Evolutionary conservation across 2,329 filamentous ascomycete species (phyloP).

Genomic region (Coniochaeta ligniaria): DNA sequence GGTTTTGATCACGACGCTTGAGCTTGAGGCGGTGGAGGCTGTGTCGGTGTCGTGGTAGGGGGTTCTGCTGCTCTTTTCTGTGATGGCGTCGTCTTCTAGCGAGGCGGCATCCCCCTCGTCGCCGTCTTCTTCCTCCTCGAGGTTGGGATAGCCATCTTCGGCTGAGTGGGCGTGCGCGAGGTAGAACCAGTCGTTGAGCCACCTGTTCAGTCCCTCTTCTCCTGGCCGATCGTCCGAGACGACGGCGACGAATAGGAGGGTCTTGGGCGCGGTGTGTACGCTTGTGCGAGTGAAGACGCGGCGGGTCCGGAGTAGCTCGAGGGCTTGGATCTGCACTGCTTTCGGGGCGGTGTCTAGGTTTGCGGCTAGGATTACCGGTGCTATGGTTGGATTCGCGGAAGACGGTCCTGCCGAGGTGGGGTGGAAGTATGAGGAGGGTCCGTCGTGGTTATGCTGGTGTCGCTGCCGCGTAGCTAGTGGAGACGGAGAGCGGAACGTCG

Average conservation of each 20-base stretch:
- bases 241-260: slow-evolving; percentile 76
- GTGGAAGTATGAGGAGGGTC: slow-evolving; percentile 9
- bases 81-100: neutral
- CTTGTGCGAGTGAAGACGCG: slow-evolving; percentile 71
- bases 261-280: slow-evolving; percentile 65
- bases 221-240: slow-evolving; percentile 42
- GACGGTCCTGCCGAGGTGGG: slow-evolving; percentile 9
- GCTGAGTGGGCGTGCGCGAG: slow-evolving; percentile 78
- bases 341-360: slow-evolving; percentile 69
- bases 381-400: slow-evolving; percentile 32
- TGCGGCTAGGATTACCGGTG: slow-evolving; percentile 74
- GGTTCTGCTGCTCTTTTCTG: slow-evolving; percentile 1
- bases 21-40: slow-evolving; percentile 26
- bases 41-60: slow-evolving; percentile 18
- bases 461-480: slow-evolving; percentile 9
- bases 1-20: slow-evolving; percentile 40
- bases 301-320: slow-evolving; percentile 71
- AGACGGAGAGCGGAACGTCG: slow-evolving; percentile 16
- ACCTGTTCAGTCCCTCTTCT: slow-evolving; percentile 31
- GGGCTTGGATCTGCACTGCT: slow-evolving; percentile 73
- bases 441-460: slow-evolving; percentile 16
- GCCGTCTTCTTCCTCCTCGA: slow-evolving; percentile 52
- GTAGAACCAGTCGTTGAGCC: slow-evolving; percentile 77
- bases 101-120: slow-evolving; percentile 11
- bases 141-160: slow-evolving; percentile 64